Base-by-base conservation (phyloP, 148 eudicot species). In the Suaeda aralocaspica region DNA sequence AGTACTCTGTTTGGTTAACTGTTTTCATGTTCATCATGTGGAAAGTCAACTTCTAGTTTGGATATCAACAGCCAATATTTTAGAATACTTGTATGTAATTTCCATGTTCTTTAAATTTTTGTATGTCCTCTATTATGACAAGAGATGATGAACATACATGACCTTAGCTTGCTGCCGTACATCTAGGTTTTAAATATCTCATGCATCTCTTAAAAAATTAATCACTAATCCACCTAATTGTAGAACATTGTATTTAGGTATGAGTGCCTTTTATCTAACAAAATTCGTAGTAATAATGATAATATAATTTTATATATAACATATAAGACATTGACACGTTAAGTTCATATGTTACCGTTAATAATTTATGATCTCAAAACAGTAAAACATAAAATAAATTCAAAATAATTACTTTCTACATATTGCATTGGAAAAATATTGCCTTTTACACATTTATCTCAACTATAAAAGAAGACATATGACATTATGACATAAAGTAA, bases 1-100 rank as follows among this genome's bases (percentile, higher is more conserved):
- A 53, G 16, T 53, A 14, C 45, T 30, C 19, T 30, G 60, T 74
- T 73, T 66, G 77, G 58, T 67, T 56, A 74, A 49, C 71, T 66
- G 71, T 41, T 74, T 58, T 66, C 66, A 31, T 30, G 48, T 34
- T 31, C n/a, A 19, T 36, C 73, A 61, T 75, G 68, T 63, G 69
- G 63, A 24, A 24, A 51, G 33, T 68, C 60, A 5, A 28, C 33
- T 66, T 44, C 31, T 49, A 22, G 64, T 49, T 58, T 66, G 71
- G 62, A 52, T 73, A 73, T 22, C 31, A 25, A 64, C 52, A 16
- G 21, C 25, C 13, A 60, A 21, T 36, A 19, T 2, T 1, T 19
- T 59, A 58, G 36, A 5, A 18, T 59, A 33, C 9, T 1, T 15
- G 26, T 56, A 56, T 28, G 19, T 14, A 25, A 56, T 12, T 15